phyloP scores from a whole-genome alignment of 495 filamentous ascomycete genomes.

The Jackrogersella minutella region DNA sequence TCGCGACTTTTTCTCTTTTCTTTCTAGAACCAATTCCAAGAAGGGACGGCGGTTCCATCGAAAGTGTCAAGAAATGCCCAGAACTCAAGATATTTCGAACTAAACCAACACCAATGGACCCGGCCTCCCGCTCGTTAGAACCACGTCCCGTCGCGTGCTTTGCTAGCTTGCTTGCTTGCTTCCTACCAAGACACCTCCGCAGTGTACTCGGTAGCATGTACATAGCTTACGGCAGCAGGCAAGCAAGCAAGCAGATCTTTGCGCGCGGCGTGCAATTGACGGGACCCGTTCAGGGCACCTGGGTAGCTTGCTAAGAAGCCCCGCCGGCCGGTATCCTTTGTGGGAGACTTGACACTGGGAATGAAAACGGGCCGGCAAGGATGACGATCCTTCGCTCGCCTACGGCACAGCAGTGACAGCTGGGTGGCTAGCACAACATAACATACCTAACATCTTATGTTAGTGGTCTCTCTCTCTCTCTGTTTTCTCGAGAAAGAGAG shows the following conservation, averaged over 20 bases:
- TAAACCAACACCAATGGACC: background rate
- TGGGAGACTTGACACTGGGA: conserved; percentile 11
- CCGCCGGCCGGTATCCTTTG: conserved; percentile 26
- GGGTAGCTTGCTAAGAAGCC: conserved; percentile 1
- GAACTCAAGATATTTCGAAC: background rate
- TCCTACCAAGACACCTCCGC: background rate
- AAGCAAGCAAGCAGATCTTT: background rate
- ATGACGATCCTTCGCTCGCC: conserved; percentile 35
- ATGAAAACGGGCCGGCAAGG: conserved; percentile 19
- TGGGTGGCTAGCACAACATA: conserved; percentile 9
- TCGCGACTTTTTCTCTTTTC: background rate
- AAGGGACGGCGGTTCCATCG: background rate
- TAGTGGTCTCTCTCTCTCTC: too few species aligned
- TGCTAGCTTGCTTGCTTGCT: background rate
- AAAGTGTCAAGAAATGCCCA: background rate
- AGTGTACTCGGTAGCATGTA: too few species aligned
- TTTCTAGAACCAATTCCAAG: background rate
- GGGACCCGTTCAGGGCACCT: background rate
- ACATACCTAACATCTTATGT: conserved; percentile 1
- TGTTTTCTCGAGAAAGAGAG: too few species aligned
- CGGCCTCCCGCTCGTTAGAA: background rate
- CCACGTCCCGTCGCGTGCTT: conserved; percentile 1
- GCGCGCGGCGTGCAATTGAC: background rate
- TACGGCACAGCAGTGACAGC: conserved; percentile 20
- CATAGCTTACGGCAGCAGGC: background rate